Percentiles rank a stretch among this genome's conserved stretches.
Conservation (phyloP, 2,329 filamentous ascomycete genomes). For the Talaromyces sp. region DNA sequence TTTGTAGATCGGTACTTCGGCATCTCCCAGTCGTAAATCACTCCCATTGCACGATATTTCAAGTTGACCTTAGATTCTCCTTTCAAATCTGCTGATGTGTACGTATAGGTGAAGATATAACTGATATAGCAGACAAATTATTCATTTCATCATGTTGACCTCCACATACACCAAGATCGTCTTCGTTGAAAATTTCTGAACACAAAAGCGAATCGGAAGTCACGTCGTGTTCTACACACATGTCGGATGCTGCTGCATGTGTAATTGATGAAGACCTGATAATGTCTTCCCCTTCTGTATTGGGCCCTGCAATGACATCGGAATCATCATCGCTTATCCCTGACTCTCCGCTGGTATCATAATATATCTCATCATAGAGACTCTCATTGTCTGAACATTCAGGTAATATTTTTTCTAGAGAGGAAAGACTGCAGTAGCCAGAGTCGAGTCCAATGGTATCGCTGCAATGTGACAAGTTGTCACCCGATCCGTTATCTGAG, state of each 20-base stretch:
- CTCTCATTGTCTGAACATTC: background rate
- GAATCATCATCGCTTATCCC: background rate
- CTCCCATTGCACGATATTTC: background rate
- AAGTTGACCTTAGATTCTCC: background rate
- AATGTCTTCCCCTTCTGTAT: conserved; percentile 2
- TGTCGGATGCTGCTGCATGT: background rate
- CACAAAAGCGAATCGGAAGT: background rate
- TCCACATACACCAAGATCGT: background rate
- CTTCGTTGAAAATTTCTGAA: background rate
- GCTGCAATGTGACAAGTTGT: background rate
- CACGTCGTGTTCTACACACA: background rate
- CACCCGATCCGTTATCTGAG: background rate
- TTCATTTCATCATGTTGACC: background rate
- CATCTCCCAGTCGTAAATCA: background rate
- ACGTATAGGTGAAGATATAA: background rate
- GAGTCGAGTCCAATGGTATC: background rate
- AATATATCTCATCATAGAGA: background rate
- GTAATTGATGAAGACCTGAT: conserved; percentile 1
- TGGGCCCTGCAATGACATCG: background rate
- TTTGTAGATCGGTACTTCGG: background rate
- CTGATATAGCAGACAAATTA: background rate
- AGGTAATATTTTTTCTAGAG: background rate
- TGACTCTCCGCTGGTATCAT: background rate
- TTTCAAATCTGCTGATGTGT: background rate
- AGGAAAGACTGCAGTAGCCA: background rate